Conservation (phyloP, 768 basidiomycete genomes). For the Rhodotorula sphaerocarpa region DNA sequence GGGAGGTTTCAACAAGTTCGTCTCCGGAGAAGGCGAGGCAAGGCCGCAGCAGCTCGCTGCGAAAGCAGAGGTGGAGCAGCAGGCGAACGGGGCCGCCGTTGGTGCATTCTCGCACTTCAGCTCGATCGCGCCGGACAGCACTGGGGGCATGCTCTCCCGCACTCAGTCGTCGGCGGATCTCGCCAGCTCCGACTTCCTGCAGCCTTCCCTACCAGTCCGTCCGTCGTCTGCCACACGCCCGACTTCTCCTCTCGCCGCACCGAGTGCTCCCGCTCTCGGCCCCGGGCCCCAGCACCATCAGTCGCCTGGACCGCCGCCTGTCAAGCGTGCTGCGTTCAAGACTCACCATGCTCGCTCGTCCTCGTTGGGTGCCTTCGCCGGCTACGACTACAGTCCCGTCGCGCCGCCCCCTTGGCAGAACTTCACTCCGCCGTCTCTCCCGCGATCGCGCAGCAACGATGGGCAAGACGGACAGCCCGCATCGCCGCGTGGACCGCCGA, state of each 20-base stretch:
- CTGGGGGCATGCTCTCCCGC: slow-evolving; percentile 38
- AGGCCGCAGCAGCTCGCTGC: slow-evolving; percentile 33
- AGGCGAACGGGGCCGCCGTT: slow-evolving; percentile 42
- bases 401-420: slow-evolving; percentile 32
- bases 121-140: slow-evolving; percentile 63
- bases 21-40: slow-evolving; percentile 75
- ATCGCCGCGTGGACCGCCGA: slow-evolving; percentile 43
- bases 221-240: slow-evolving; percentile 17
- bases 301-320: slow-evolving; percentile 62
- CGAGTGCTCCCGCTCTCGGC: background rate
- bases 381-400: slow-evolving; percentile 37
- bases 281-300: slow-evolving; percentile 10
- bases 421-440: slow-evolving; percentile 9
- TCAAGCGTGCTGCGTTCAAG: slow-evolving; percentile 48
- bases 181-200: background rate
- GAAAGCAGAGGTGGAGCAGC: slow-evolving; percentile 37
- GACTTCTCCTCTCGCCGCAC: slow-evolving; percentile 7
- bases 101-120: slow-evolving; percentile 92
- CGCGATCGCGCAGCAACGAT: background rate
- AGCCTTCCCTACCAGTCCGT: slow-evolving; percentile 1
- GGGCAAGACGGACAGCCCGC: background rate
- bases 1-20: slow-evolving; percentile 83
- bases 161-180: slow-evolving; percentile 33
- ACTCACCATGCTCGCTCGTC: slow-evolving; percentile 34
- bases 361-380: slow-evolving; percentile 34